These are phyloP conservation scores for Kregervanrija pseudodelftensis DNA, from an alignment of 805 yeast species.

Conservation along the genomic window DNA sequence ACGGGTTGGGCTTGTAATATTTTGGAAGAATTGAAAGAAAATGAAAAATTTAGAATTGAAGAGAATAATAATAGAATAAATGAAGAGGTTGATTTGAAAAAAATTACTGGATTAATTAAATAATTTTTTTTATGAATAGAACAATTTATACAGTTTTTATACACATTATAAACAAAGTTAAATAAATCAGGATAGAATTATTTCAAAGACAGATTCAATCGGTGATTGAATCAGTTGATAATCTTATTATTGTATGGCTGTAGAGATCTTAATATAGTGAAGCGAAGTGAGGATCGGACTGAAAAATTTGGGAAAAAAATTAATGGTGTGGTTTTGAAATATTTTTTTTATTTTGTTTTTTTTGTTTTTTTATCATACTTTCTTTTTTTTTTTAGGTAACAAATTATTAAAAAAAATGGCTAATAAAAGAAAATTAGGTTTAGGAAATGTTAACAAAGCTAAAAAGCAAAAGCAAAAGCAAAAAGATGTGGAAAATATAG, in stretches of 20 bases:
- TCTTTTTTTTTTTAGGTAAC: not conserved
- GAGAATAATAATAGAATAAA: conserved; percentile 12
- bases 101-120: conserved; percentile 6
- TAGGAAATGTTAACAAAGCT: conserved; percentile 50
- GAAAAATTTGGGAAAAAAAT: conserved; percentile 1
- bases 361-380: not conserved
- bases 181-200: no score
- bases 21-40: conserved; percentile 13
- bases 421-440: conserved; percentile 54
- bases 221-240: no score
- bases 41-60: conserved; percentile 17
- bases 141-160: no score
- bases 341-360: no score
- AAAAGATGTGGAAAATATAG: conserved; percentile 49
- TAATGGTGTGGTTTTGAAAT: not conserved
- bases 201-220: no score
- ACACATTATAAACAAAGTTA: no score
- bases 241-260: no score
- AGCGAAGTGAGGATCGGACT: no score
- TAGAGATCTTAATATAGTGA: no score
- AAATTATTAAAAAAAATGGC: conserved; percentile 1
- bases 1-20: conserved; percentile 67
- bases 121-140: no score
- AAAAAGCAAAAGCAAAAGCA: conserved; percentile 32
- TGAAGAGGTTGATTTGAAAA: conserved; percentile 7